phyloP scores from a whole-genome alignment of 768 basidiomycete species.

The Boletus insuetus region DNA sequence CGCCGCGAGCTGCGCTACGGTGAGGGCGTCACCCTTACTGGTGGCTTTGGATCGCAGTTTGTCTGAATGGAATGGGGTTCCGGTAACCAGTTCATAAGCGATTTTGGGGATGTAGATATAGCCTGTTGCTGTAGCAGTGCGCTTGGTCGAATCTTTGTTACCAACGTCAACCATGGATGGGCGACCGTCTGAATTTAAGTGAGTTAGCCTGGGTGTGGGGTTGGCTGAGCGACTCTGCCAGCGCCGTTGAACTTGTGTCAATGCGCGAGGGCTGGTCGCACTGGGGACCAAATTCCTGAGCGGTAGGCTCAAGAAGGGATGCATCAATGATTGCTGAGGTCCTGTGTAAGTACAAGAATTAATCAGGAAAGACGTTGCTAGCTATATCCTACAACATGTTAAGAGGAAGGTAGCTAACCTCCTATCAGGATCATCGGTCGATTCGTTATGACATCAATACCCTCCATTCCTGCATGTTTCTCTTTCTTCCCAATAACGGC shows the following conservation, averaged over 20 bases:
- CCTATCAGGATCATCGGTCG: slow-evolving; percentile 92
- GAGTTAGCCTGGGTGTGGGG: slow-evolving; percentile 47
- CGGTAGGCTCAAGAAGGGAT: not conserved
- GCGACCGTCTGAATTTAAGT: slow-evolving; percentile 67
- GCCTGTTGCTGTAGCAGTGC: slow-evolving; percentile 74
- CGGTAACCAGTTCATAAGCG: slow-evolving; percentile 64
- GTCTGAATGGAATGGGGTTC: slow-evolving; percentile 15
- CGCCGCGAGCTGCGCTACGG: slow-evolving; percentile 78
- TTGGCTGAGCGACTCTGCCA: slow-evolving; percentile 18
- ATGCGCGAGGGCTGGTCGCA: not conserved
- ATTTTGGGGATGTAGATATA: slow-evolving; percentile 62
- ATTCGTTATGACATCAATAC: slow-evolving; percentile 72
- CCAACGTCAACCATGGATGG: slow-evolving; percentile 85
- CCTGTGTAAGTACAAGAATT: slow-evolving; percentile 24
- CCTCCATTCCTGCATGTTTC: slow-evolving; percentile 83
- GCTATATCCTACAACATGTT: slow-evolving; percentile 14
- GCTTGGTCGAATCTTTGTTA: slow-evolving; percentile 56
- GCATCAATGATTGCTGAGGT: slow-evolving; percentile 1
- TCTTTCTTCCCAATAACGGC: slow-evolving; percentile 72
- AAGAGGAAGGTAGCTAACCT: slow-evolving; percentile 63
- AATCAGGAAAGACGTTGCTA: slow-evolving; percentile 23
- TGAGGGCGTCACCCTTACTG: slow-evolving; percentile 67
- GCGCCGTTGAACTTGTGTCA: slow-evolving; percentile 17
- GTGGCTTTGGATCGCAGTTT: slow-evolving; percentile 49
- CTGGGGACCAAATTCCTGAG: not conserved